Evolutionary conservation across 768 basidiomycete species (phyloP), one percentile per base, ranked within the genome.

Genomic region (Termitomyces sp.): DNA sequence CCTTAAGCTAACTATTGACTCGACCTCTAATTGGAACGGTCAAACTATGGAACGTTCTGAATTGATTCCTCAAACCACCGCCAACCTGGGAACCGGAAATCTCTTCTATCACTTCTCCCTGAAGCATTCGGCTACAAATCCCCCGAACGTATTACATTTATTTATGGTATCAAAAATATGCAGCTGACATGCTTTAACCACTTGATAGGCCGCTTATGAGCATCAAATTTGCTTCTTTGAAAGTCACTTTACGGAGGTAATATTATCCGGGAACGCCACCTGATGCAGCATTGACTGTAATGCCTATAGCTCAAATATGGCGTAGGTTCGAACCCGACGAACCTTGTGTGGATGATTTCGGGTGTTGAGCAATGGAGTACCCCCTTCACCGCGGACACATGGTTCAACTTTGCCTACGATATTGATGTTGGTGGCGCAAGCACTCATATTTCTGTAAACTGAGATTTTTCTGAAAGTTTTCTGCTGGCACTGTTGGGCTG

Each of bases 341-440:
- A 81, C 66, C 72, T 86, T 15, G 75, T 78, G 39, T 86, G 84
- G 83, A 79, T 79, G 73, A 75, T 83, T 22, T 61, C 66, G 12
- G 73, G 77, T 31, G 66, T 72, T 8, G 70, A 75, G 30, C 73
- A 83, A 64, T 86, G 82, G 81, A 72, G 76, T 51, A 77, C 78
- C 1, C 73, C 80, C 1, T 81, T 81, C 70, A 74, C 71, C 16
- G 72, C 84, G 6, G 79, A 76, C 39, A 77, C 76, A 50, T 87
- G 83, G 83, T 83, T 78, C 72, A 86, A 86, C 75, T 85, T 87
- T 62, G 84, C 83, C 33, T 86, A 86, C 63, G 84, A 86, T 61
- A 85, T 85, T 65, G 72, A 86, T 65, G 82, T 81, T 54, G 58
- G 81, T 73, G 20, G 59, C 18, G 36, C n/a, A 36, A 53, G 37